Conservation (phyloP, 2,329 filamentous ascomycete genomes). For the Stachybotrys echinatus region DNA sequence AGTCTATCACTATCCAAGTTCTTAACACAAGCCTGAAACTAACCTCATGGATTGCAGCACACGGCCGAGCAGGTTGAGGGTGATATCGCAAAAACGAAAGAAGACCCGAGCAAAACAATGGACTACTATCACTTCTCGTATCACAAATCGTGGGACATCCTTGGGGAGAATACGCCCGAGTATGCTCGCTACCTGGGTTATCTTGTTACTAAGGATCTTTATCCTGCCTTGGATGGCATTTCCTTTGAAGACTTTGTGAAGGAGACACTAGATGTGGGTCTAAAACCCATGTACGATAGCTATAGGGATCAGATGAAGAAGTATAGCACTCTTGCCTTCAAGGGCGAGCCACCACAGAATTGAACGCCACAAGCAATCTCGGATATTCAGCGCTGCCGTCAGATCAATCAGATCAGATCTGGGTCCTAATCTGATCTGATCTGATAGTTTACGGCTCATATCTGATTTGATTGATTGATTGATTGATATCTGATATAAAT, state of each 20-base stretch:
- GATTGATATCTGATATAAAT: background rate
- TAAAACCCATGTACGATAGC: too few relatives aligned
- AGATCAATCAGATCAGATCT: background rate
- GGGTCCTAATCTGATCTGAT: background rate
- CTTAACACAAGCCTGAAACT: too few relatives aligned
- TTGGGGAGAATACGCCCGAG: slow-evolving; percentile 48
- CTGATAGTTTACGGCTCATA: background rate
- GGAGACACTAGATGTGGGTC: too few relatives aligned
- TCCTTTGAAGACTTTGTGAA: too few relatives aligned
- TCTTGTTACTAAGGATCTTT: slow-evolving; percentile 44
- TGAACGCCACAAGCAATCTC: too few relatives aligned
- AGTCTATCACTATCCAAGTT: too few relatives aligned
- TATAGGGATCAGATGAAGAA: too few relatives aligned
- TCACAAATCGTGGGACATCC: slow-evolving; percentile 29
- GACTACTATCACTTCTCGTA: background rate
- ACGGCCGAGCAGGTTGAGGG: background rate
- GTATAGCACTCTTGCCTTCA: too few relatives aligned
- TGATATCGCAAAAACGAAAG: background rate
- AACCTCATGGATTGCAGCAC: background rate
- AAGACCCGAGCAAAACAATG: background rate
- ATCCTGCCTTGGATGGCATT: slow-evolving; percentile 51
- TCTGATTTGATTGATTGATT: background rate
- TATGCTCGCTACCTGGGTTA: slow-evolving; percentile 51
- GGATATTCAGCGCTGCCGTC: background rate
- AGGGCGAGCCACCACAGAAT: too few relatives aligned